Evolutionary conservation across 148 eudicot species (phyloP).

Genomic region (Amaranthus cruentus): DNA sequence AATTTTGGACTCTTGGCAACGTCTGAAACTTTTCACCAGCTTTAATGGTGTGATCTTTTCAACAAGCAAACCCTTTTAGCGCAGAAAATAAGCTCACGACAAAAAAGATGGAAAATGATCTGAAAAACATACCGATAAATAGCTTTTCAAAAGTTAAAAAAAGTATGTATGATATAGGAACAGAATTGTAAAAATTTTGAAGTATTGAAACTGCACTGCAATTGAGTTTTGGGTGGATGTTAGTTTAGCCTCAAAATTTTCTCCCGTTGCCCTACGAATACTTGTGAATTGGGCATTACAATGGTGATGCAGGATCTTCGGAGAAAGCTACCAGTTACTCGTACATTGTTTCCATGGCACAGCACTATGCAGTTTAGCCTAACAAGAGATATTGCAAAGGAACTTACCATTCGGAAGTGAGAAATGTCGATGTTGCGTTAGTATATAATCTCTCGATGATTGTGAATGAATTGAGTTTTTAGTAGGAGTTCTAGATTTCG

Average conservation of each 20-base stretch:
- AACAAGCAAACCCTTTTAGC: background rate
- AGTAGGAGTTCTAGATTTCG: constrained; percentile 20
- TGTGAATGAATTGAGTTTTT: constrained; percentile 21
- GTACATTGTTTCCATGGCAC: constrained; percentile 92
- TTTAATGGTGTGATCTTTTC: background rate
- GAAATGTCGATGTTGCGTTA: background rate
- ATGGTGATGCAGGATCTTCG: constrained; percentile 64
- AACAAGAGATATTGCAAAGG: constrained; percentile 60
- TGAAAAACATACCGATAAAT: background rate
- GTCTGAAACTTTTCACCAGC: background rate
- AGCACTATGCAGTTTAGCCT: constrained; percentile 78
- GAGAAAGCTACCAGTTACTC: constrained; percentile 87
- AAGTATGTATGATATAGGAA: too few species aligned
- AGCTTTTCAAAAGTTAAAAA: too few species aligned
- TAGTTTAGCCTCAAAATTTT: background rate
- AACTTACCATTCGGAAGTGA: constrained; percentile 52
- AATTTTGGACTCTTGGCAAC: background rate
- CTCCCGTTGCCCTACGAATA: background rate
- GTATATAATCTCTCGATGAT: constrained; percentile 18
- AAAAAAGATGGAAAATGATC: background rate
- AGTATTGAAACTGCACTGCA: background rate
- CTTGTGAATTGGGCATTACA: background rate
- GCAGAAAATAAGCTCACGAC: background rate
- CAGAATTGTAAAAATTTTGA: background rate
- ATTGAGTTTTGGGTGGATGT: background rate